A percentile compares a stretch with the other conserved stretches of the same genome.
These are phyloP conservation scores for Emergomyces orientalis DNA, from an alignment of 2,329 filamentous ascomycete genomes.

Conservation along the genomic window DNA sequence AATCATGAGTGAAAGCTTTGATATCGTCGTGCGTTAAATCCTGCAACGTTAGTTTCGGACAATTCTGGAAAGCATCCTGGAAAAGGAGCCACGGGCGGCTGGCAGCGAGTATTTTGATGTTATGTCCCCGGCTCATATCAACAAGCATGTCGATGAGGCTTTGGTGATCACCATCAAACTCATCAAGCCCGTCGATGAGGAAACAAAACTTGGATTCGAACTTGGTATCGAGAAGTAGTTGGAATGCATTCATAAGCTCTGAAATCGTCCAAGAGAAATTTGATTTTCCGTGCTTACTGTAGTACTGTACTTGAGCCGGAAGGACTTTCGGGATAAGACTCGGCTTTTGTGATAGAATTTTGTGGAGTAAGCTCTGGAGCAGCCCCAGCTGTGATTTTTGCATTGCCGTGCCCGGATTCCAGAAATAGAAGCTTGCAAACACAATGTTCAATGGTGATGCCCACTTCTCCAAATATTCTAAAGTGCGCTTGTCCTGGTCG, in stretches of 20 bases:
- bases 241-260: conserved; percentile 12
- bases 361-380: conserved; percentile 29
- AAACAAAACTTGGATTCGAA: conserved; percentile 17
- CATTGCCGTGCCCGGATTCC: conserved; percentile 30
- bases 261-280: background rate
- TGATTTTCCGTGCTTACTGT: background rate
- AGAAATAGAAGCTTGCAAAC: conserved; percentile 35
- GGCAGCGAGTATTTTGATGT: conserved; percentile 22
- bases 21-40: conserved; percentile 22
- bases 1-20: conserved; percentile 12
- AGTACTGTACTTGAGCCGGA: conserved; percentile 1
- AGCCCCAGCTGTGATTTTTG: conserved; percentile 38
- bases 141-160: conserved; percentile 17
- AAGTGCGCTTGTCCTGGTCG: conserved; percentile 22
- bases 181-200: conserved; percentile 28
- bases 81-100: conserved; percentile 26
- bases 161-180: conserved; percentile 17
- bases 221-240: conserved; percentile 1
- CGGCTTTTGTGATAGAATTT: conserved; percentile 25
- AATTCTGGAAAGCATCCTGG: conserved; percentile 19
- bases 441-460: conserved; percentile 22
- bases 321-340: conserved; percentile 23
- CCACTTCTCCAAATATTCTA: conserved; percentile 28
- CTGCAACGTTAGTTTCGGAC: conserved; percentile 17
- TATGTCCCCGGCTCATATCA: conserved; percentile 6